A percentile compares a stretch with the other conserved stretches of the same genome.
Evolutionary conservation across 2,329 filamentous ascomycete species (phyloP).

Genomic region (Ophiognomonia clavigignenti-juglandacearum): DNA sequence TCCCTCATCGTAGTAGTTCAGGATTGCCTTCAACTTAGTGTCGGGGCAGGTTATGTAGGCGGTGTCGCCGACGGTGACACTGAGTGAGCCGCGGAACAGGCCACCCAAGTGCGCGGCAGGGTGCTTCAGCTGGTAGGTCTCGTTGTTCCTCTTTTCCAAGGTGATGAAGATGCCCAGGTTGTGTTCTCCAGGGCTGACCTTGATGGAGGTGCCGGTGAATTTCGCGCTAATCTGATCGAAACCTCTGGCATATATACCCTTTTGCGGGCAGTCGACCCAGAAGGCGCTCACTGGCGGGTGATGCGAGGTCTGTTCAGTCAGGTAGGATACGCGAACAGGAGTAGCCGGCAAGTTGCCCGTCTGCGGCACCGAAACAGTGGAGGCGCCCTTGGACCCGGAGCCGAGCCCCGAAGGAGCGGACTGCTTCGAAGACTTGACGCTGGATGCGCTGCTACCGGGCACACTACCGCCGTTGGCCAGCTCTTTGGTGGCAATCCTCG

Average conservation of each 20-base stretch:
- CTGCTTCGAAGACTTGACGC: conserved; percentile 38
- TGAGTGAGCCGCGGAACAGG: conserved; percentile 79
- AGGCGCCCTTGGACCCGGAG: conserved; percentile 37
- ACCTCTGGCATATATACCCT: conserved; percentile 79
- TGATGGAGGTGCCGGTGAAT: conserved; percentile 92
- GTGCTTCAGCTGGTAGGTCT: conserved; percentile 93
- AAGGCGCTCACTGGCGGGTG: conserved; percentile 97
- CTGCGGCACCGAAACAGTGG: conserved; percentile 47
- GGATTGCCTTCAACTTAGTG: conserved; percentile 84
- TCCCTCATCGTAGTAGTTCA: conserved; percentile 90
- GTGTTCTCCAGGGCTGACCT: conserved; percentile 85
- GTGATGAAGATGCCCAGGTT: conserved; percentile 96
- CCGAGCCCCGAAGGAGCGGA: conserved; percentile 17
- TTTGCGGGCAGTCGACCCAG: conserved; percentile 86
- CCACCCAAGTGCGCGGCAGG: conserved; percentile 90
- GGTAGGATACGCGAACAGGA: conserved; percentile 77
- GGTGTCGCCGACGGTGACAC: conserved; percentile 83
- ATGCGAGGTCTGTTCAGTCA: conserved; percentile 97
- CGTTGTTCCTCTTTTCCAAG: conserved; percentile 71
- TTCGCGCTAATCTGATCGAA: conserved; percentile 97
- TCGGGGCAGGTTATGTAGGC: conserved; percentile 87
- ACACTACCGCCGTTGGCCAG: conserved; percentile 30
- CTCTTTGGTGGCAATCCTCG: conserved; percentile 52
- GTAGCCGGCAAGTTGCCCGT: conserved; percentile 35
- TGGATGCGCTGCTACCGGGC: conserved; percentile 40